Base-by-base conservation (phyloP, 805 yeast species). In the Cyberlindnera suaveolens region DNA sequence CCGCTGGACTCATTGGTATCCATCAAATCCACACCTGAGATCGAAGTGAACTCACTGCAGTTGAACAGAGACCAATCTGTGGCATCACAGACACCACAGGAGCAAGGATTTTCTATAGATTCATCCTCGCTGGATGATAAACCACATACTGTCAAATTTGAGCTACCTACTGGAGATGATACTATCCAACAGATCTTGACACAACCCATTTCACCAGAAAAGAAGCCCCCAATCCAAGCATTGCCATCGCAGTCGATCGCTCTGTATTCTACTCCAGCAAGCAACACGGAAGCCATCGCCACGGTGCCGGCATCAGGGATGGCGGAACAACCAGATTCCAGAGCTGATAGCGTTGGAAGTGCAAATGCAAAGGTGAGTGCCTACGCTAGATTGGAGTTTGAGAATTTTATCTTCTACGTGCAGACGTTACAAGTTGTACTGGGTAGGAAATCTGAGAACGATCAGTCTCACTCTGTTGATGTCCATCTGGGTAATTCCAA, bases 371-470 rank as follows among this genome's bases (percentile, higher is more conserved):
- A 69, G 36, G 71, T 71, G 9, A 64, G 70, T 4, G 75, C 75
- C 2, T 71, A 71, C 61, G 93, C 93, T 1, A 69, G 89, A 53
- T 67, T 93, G 33, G 98, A 93, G 61, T 93, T 93, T 62, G 96
- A 86, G 46, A 79, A 86, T 50, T 91, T 85, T 61, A 90, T 96
- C 3, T 93, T 93, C 60, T 93, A 91, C 55, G 96, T 93, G 10
- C 99, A 93, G 65, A 93, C 99, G 1, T 72, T 93, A 58, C 97
- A 93, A 63, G 96, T 91, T 2, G 76, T 91, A 8, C 69, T 93
- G 36, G 99, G 99, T n/a, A 74, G 99, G 53, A 75, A 86, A 45
- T 84, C 90, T 9, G 91, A 83, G 54, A 77, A 81, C 43, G 83
- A 83, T 51, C 77, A 71, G 41, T 58, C 70, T 10, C 82, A 84